These are phyloP conservation scores for Coprinopsis sp. DNA, from an alignment of 768 basidiomycete genomes.

Conservation along the genomic window DNA sequence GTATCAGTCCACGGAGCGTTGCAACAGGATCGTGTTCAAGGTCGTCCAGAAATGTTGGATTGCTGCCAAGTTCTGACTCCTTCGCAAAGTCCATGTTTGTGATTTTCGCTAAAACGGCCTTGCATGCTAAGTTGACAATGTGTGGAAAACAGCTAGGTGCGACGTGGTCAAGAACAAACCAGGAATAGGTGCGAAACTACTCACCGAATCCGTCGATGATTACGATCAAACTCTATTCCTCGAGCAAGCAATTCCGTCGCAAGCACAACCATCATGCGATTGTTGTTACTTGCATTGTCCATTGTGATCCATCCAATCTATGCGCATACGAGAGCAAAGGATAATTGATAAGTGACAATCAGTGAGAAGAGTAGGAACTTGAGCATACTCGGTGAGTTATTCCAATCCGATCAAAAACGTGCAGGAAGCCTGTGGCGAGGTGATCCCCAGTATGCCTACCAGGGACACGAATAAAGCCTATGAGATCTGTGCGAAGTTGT, in stretches of 20 bases:
- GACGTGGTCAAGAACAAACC: too few species aligned
- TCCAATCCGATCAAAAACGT: background rate
- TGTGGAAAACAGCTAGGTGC: too few species aligned
- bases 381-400: background rate
- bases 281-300: constrained; percentile 20
- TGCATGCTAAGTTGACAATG: too few species aligned
- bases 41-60: too few species aligned
- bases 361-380: background rate
- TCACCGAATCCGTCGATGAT: constrained; percentile 13
- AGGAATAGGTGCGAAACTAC: too few species aligned
- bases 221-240: constrained; percentile 9
- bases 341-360: background rate
- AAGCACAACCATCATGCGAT: constrained; percentile 10
- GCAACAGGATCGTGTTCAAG: too few species aligned
- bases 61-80: too few species aligned
- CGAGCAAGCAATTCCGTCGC: constrained; percentile 1
- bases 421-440: constrained; percentile 20
- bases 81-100: too few species aligned
- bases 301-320: constrained; percentile 18
- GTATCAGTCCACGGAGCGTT: too few species aligned
- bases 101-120: too few species aligned
- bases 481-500: constrained; percentile 17
- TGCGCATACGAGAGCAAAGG: too few species aligned
- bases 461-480: constrained; percentile 27
- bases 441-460: constrained; percentile 27